Conservation (phyloP, 2,329 filamentous ascomycete species). For the Metarhizium brunneum region DNA sequence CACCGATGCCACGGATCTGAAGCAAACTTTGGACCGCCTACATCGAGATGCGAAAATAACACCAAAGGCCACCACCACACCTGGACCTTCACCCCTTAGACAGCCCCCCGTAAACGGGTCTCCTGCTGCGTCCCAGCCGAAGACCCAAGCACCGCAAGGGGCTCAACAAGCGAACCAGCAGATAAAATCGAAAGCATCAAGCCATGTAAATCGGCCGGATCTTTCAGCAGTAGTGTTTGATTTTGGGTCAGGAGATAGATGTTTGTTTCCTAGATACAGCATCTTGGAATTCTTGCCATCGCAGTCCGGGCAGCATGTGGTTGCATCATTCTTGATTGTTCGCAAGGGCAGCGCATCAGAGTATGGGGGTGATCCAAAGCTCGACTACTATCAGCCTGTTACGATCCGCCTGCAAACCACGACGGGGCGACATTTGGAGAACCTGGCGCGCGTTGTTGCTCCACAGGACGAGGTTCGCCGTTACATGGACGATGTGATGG, state of each 20-base stretch:
- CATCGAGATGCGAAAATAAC: constrained; percentile 31
- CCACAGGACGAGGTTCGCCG: constrained; percentile 52
- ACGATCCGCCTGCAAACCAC: constrained; percentile 50
- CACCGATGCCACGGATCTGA: constrained; percentile 45
- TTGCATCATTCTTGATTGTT: constrained; percentile 70
- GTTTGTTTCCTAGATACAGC: constrained; percentile 69
- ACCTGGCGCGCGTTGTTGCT: constrained; percentile 51
- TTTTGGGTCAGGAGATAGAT: constrained; percentile 65
- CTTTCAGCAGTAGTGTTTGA: constrained; percentile 61
- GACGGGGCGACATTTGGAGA: constrained; percentile 48
- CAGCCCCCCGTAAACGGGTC: constrained; percentile 21
- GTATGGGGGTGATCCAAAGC: constrained; percentile 49
- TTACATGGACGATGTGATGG: constrained; percentile 65
- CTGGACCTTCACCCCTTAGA: constrained; percentile 18
- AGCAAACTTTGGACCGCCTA: constrained; percentile 40
- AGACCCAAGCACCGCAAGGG: constrained; percentile 18
- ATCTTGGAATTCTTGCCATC: constrained; percentile 57
- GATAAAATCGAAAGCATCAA: constrained; percentile 51
- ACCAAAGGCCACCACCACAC: constrained; percentile 16
- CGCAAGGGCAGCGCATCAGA: constrained; percentile 61
- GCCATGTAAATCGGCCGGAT: constrained; percentile 45
- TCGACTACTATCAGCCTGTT: constrained; percentile 71
- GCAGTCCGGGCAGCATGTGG: constrained; percentile 46
- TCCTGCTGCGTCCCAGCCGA: constrained; percentile 20
- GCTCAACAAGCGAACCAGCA: constrained; percentile 32